phyloP scores from a whole-genome alignment of 139 green algal species.

The Chlamydomonas incerta region DNA sequence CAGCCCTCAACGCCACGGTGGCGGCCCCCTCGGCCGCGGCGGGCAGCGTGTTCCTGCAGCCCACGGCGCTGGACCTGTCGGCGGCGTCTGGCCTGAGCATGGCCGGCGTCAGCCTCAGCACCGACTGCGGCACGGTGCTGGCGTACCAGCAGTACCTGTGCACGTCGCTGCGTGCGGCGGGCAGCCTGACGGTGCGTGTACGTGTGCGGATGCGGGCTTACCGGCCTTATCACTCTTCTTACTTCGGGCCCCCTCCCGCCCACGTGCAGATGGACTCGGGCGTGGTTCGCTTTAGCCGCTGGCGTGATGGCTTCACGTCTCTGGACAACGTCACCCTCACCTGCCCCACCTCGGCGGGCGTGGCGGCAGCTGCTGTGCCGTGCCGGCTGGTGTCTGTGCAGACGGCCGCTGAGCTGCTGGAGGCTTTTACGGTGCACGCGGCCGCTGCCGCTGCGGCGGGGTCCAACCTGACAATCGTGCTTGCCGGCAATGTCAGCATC shows the following conservation, averaged over 20 bases:
- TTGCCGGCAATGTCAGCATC: background rate
- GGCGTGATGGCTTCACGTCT: conserved; percentile 2
- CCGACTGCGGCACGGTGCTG: conserved; percentile 17
- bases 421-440: background rate
- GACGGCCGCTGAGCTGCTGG: background rate
- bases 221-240: too few species aligned
- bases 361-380: background rate
- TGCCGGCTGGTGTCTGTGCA: conserved; percentile 13
- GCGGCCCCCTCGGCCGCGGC: background rate
- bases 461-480: background rate
- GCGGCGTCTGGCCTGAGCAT: background rate
- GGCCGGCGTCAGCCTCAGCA: background rate
- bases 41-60: background rate
- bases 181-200: conserved; percentile 17
- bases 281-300: background rate
- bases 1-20: background rate
- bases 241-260: too few species aligned
- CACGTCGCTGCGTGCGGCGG: background rate
- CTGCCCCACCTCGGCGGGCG: background rate
- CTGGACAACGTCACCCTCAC: conserved; percentile 27
- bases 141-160: conserved; percentile 27
- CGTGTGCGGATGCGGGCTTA: too few species aligned
- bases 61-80: background rate
- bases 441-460: too few species aligned
- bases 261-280: background rate